Evolutionary conservation across 2,329 filamentous ascomycete genomes (phyloP), one percentile per base, ranked within the genome.

Genomic region (Mycogone perniciosa): DNA sequence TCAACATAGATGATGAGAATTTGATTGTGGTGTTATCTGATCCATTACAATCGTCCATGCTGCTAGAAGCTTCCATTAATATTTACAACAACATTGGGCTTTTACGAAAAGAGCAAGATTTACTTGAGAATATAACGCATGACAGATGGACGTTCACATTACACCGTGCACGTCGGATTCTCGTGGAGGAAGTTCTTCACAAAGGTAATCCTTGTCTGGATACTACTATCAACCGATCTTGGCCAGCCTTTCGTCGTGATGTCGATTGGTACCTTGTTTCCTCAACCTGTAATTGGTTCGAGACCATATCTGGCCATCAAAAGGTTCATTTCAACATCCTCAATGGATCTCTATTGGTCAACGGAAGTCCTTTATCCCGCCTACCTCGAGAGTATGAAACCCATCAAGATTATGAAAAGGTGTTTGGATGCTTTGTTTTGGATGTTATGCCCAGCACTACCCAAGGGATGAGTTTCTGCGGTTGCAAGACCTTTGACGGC

Each of bases 281-380:
- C 2, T 31, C 40, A 5, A 55, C 53, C 6, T 51, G 42, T n/a
- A 38, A 58, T 2, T 60, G 58, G 58, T 39, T 51, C 6, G 38
- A 56, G 9, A 56, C 56, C 7, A 37, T 3, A 0, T 53, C 43
- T 26, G 35, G 30, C 3, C 27, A 55, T 5, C 55, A 64, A 20
- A 7, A 31, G 4, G 67, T 76, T 2, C 70, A 76, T 30, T 74
- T 73, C 54, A 77, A 79, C 52, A 48, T 79, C 0, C 55, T 83
- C 3, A 75, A 67, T 1, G 77, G 74, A 0, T 64, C 72, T 26
- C 63, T 84, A 0, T 66, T 80, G 0, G 70, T 83, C 0, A 68
- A 81, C 50, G 77, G 78, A 0, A 37, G 63, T 1, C 78, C 76
- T 0, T 56, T 82, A 0, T 61, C 69, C 6, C 67, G 72, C 2